Conservation (phyloP, 139 green algal species). For the Coelastrella sp. region DNA sequence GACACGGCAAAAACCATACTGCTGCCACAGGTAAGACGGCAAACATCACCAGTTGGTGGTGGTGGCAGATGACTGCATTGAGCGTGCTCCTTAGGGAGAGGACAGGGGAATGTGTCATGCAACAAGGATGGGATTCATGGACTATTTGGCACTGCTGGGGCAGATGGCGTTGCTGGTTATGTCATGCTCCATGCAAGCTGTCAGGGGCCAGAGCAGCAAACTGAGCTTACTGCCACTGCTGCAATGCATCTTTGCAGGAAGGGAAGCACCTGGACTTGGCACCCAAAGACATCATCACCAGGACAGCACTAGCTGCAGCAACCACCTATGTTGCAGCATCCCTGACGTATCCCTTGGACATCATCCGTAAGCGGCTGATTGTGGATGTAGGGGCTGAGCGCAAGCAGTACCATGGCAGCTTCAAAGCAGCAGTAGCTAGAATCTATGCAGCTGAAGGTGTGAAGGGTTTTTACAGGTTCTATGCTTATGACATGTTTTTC, state of each 20-base stretch:
- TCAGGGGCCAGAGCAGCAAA: background rate
- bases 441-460: conserved; percentile 53
- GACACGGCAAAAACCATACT: conserved; percentile 42
- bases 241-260: background rate
- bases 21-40: conserved; percentile 9
- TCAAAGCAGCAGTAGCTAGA: conserved; percentile 41
- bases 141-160: background rate
- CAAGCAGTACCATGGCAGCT: conserved; percentile 36
- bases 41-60: background rate
- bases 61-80: background rate
- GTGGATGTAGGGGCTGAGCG: conserved; percentile 44
- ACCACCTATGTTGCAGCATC: conserved; percentile 45
- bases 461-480: conserved; percentile 62
- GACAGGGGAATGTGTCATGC: background rate
- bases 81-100: background rate
- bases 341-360: conserved; percentile 57
- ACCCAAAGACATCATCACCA: background rate
- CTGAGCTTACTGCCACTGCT: background rate
- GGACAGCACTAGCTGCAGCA: conserved; percentile 29
- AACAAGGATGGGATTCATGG: background rate
- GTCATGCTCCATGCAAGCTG: background rate
- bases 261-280: conserved; percentile 13
- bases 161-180: background rate
- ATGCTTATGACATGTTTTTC: conserved; percentile 59
- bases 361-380: conserved; percentile 58